Percentiles rank a stretch among this genome's conserved stretches.
Evolutionary conservation across 305 asterid genomes (phyloP).

Genomic region (Nicotiana rustica): DNA sequence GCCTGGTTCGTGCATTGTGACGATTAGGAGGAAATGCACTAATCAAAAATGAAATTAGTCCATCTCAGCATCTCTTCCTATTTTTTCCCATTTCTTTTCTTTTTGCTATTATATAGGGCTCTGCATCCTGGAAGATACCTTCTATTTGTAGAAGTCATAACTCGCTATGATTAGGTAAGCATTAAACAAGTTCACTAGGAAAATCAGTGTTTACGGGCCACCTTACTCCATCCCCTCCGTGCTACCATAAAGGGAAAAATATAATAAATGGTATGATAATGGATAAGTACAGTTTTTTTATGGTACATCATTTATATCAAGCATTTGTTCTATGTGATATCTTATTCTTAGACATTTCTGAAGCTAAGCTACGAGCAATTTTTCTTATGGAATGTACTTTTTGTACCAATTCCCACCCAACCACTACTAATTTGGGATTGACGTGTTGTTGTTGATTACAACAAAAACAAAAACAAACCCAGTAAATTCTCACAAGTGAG

Average conservation of each 20-base stretch:
- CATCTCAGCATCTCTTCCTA: neutral
- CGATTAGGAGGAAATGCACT: neutral
- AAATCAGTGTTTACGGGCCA: neutral
- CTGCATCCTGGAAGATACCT: neutral
- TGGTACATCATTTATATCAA: neutral
- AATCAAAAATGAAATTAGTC: constrained; percentile 1
- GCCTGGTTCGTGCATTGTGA: neutral
- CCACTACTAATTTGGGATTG: neutral
- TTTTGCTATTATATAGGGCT: neutral
- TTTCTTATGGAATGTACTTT: neutral
- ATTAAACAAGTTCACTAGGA: neutral
- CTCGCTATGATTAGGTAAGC: neutral
- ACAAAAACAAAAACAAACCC: no score
- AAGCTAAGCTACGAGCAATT: neutral
- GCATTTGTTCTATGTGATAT: neutral
- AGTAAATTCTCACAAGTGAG: no score
- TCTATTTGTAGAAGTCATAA: neutral
- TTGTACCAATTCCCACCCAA: neutral
- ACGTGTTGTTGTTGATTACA: neutral
- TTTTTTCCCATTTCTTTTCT: neutral
- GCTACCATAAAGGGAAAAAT: neutral
- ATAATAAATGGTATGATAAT: neutral
- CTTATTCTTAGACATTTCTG: neutral
- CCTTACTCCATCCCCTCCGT: neutral
- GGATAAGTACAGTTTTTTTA: neutral